phyloP scores from a whole-genome alignment of 805 yeast species.

The Spathaspora sp. region DNA sequence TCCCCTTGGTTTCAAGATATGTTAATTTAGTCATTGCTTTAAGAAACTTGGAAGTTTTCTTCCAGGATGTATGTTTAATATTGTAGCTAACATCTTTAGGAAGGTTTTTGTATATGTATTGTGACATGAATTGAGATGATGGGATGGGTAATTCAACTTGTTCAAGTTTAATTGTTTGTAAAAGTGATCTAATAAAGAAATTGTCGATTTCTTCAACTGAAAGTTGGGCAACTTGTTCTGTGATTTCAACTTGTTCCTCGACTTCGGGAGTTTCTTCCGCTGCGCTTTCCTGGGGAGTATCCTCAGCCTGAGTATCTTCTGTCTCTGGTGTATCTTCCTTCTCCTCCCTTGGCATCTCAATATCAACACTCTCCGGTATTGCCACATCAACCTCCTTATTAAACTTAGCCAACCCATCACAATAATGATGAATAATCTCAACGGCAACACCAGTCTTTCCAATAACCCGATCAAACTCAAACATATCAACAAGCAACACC shows the following conservation, averaged over 20 bases:
- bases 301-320: neutral
- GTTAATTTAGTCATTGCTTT: slow-evolving; percentile 82
- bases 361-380: slow-evolving; percentile 22
- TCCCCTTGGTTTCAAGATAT: slow-evolving; percentile 70
- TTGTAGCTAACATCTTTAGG: slow-evolving; percentile 58
- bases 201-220: slow-evolving; percentile 67
- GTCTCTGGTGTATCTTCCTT: neutral
- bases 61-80: slow-evolving; percentile 83
- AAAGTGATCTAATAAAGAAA: slow-evolving; percentile 65
- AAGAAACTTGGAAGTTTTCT: slow-evolving; percentile 78
- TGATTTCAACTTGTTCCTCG: neutral
- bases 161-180: slow-evolving; percentile 62
- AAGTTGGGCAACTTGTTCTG: slow-evolving; percentile 36
- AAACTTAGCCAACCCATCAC: slow-evolving; percentile 58
- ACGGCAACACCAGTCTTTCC: slow-evolving; percentile 81
- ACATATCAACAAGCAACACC: slow-evolving; percentile 46
- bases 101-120: slow-evolving; percentile 64
- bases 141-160: slow-evolving; percentile 60
- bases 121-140: slow-evolving; percentile 73
- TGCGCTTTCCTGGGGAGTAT: neutral
- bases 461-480: slow-evolving; percentile 40
- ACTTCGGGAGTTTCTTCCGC: neutral
- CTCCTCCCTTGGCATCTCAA: slow-evolving; percentile 34
- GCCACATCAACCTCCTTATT: slow-evolving; percentile 43
- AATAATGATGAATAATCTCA: slow-evolving; percentile 58